Evolutionary conservation across 768 basidiomycete genomes (phyloP).

Genomic region (Hypsizygus marmoreus): DNA sequence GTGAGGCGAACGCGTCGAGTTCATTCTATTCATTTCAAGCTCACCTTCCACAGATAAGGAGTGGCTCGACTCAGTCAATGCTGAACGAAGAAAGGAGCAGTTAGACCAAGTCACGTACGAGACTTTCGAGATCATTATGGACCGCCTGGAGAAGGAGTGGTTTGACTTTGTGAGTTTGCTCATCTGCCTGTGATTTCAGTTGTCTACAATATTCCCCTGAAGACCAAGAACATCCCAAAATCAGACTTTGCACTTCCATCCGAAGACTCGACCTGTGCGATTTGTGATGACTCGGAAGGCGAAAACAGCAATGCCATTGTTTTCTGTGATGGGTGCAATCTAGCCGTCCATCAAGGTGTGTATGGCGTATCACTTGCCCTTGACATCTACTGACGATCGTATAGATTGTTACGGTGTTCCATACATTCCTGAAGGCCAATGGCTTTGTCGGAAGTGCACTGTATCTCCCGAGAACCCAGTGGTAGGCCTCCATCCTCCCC

Average conservation of each 20-base stretch:
- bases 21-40: background rate
- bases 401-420: constrained; percentile 98
- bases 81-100: constrained; percentile 77
- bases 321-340: constrained; percentile 98
- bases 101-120: constrained; percentile 77
- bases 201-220: constrained; percentile 2
- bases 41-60: constrained; percentile 68
- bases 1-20: constrained; percentile 37
- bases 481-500: constrained; percentile 46
- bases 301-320: constrained; percentile 99
- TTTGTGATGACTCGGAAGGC: constrained; percentile 98
- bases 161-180: constrained; percentile 79
- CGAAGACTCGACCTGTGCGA: constrained; percentile 94
- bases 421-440: constrained; percentile 99
- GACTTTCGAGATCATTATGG: constrained; percentile 95
- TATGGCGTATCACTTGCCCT: no score
- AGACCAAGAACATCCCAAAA: constrained; percentile 95
- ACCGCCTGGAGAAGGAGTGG: constrained; percentile 98
- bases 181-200: constrained; percentile 1
- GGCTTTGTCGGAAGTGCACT: constrained; percentile 98
- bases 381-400: background rate
- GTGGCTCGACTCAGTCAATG: constrained; percentile 88
- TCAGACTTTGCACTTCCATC: constrained; percentile 84
- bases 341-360: constrained; percentile 98
- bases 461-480: constrained; percentile 97